Evolutionary conservation across 1,284 basidiomycete species (phyloP).

Genomic region (Rhodotorula sp.): DNA sequence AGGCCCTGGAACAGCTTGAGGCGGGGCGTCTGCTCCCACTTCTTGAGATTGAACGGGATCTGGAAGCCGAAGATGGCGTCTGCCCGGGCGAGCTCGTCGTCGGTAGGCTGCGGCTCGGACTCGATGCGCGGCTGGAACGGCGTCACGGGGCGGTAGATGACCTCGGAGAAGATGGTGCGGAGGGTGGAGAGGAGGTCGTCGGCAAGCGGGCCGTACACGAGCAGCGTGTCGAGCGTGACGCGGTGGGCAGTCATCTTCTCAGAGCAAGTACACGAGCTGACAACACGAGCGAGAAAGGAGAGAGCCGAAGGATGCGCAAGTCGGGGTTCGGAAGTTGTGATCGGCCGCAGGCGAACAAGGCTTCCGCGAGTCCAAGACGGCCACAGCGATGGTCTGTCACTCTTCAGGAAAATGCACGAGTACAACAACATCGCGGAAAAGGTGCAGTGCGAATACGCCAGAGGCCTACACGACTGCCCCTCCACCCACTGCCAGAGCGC

Average conservation of each 20-base stretch:
- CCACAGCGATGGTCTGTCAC: too few relatives aligned
- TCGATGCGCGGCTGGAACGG: not conserved
- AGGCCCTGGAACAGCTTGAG: constrained; percentile 32
- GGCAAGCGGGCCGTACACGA: constrained; percentile 11
- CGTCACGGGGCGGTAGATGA: constrained; percentile 4
- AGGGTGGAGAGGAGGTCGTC: constrained; percentile 17
- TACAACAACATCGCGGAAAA: too few relatives aligned
- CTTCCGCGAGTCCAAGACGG: too few relatives aligned
- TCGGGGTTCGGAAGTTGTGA: too few relatives aligned
- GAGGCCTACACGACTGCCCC: too few relatives aligned
- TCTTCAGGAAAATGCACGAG: too few relatives aligned
- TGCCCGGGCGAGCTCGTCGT: constrained; percentile 6
- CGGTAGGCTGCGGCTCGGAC: constrained; percentile 3
- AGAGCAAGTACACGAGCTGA: too few relatives aligned
- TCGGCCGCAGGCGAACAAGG: too few relatives aligned
- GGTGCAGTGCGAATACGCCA: too few relatives aligned
- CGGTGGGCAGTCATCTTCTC: constrained; percentile 9
- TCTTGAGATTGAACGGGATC: constrained; percentile 14
- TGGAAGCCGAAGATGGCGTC: constrained; percentile 30
- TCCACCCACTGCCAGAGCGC: too few relatives aligned
- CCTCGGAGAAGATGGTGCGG: constrained; percentile 9
- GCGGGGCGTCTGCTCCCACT: constrained; percentile 16
- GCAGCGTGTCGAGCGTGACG: constrained; percentile 17
- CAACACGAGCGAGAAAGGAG: too few relatives aligned
- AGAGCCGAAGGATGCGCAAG: too few relatives aligned